phyloP scores from a whole-genome alignment of 2,329 filamentous ascomycete species.

The Fusarium sp. region DNA sequence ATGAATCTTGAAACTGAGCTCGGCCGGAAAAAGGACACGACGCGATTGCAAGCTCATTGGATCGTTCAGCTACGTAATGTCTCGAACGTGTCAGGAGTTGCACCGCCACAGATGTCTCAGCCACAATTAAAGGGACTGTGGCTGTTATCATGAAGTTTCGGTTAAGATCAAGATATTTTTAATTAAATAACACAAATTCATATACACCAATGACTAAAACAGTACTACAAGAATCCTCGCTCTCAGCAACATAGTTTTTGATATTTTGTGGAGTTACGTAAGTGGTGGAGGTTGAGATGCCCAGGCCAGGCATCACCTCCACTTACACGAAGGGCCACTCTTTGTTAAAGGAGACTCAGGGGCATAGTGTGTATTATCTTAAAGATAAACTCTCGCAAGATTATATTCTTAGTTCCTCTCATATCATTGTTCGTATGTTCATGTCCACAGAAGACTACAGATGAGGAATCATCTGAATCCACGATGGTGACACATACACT shows the following conservation, averaged over 20 bases:
- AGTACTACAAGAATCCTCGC: too few species aligned
- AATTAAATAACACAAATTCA: background rate
- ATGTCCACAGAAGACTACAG: background rate
- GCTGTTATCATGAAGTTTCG: conserved; percentile 7
- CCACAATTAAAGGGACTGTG: conserved; percentile 19
- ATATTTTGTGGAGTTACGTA: too few species aligned
- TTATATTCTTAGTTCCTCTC: too few species aligned
- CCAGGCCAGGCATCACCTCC: background rate
- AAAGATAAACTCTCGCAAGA: too few species aligned
- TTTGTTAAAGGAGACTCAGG: background rate
- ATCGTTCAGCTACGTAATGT: conserved; percentile 42
- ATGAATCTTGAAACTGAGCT: conserved; percentile 44
- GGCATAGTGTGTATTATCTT: background rate
- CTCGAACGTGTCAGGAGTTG: conserved; percentile 27
- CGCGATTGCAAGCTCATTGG: conserved; percentile 51
- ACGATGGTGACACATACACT: conserved; percentile 5
- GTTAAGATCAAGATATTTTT: background rate
- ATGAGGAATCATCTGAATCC: conserved; percentile 20
- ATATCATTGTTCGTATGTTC: too few species aligned
- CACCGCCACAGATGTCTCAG: conserved; percentile 13
- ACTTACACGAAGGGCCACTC: background rate
- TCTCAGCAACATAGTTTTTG: background rate
- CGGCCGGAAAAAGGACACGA: conserved; percentile 51
- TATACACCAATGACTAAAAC: background rate
- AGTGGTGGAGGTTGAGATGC: background rate